Evolutionary conservation across 371 early-diverging fungal species (phyloP).

Genomic region (Phascolomyces articulosus): DNA sequence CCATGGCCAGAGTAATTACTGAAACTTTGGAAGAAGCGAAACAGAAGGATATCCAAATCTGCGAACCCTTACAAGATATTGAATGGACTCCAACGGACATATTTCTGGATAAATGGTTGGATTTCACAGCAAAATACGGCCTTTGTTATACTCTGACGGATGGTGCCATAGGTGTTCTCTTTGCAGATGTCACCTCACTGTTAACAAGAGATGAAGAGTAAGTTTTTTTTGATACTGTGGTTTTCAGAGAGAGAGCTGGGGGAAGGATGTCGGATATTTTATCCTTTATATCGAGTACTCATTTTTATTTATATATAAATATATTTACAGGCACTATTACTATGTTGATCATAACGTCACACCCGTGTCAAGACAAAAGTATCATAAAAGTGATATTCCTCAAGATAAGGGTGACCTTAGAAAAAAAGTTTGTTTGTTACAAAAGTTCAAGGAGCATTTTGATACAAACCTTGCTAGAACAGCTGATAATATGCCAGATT

Average conservation of each 20-base stretch:
- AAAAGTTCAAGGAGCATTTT: conserved; percentile 70
- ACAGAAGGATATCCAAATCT: neutral
- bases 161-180: conserved; percentile 80
- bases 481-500: conserved; percentile 28
- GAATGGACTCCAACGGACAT: conserved; percentile 27
- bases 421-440: conserved; percentile 72
- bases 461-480: conserved; percentile 51
- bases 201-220: conserved; percentile 60
- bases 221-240: conserved; percentile 12
- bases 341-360: conserved; percentile 8
- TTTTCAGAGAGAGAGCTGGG: too few species aligned
- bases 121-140: conserved; percentile 80
- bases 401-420: conserved; percentile 49
- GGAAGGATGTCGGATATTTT: too few species aligned
- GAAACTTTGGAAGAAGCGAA: conserved; percentile 12
- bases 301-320: too few species aligned
- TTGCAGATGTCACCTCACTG: conserved; percentile 82
- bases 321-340: conserved; percentile 2
- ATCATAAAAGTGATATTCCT: conserved; percentile 49
- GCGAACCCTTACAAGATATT: neutral
- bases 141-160: conserved; percentile 85
- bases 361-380: neutral
- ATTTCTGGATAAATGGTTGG: conserved; percentile 82
- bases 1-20: neutral
- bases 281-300: too few species aligned